phyloP scores from a whole-genome alignment of 129 eudicot species.

The Flaveria sonorensis region DNA sequence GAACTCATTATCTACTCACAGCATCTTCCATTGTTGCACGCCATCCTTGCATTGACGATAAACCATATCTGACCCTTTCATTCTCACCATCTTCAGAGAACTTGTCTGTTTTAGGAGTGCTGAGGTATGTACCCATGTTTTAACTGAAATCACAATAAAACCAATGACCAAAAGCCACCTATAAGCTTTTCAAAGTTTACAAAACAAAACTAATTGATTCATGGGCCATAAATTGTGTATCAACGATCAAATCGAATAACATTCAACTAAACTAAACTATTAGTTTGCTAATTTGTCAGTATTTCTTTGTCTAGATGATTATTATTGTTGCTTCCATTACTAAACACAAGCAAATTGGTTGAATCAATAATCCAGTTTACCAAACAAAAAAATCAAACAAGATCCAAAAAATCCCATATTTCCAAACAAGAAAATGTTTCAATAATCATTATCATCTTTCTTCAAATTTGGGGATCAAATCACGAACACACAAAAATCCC shows the following conservation, averaged over 20 bases:
- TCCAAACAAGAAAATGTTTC: neutral
- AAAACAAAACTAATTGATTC: neutral
- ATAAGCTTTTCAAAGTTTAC: neutral
- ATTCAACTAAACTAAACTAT: neutral
- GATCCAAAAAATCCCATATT: slow-evolving; percentile 1
- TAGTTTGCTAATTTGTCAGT: neutral
- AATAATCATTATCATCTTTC: slow-evolving; percentile 10
- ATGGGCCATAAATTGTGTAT: neutral
- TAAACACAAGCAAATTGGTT: neutral
- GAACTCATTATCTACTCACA: slow-evolving; percentile 53
- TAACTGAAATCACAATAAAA: slow-evolving; percentile 42
- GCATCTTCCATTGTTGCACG: slow-evolving; percentile 99
- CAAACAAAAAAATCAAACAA: neutral
- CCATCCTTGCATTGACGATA: slow-evolving; percentile 99
- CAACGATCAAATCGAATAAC: neutral
- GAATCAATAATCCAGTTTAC: neutral
- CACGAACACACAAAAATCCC: neutral
- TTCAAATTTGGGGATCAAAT: neutral
- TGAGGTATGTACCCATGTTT: slow-evolving; percentile 90
- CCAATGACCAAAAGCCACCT: slow-evolving; percentile 3
- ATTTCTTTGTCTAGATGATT: neutral
- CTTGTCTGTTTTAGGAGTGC: slow-evolving; percentile 93
- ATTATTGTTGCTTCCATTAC: neutral
- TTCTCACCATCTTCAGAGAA: slow-evolving; percentile 92
- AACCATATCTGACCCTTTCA: slow-evolving; percentile 70